Conservation (phyloP, 306 rosid genomes). For the Coriaria nepalensis region DNA sequence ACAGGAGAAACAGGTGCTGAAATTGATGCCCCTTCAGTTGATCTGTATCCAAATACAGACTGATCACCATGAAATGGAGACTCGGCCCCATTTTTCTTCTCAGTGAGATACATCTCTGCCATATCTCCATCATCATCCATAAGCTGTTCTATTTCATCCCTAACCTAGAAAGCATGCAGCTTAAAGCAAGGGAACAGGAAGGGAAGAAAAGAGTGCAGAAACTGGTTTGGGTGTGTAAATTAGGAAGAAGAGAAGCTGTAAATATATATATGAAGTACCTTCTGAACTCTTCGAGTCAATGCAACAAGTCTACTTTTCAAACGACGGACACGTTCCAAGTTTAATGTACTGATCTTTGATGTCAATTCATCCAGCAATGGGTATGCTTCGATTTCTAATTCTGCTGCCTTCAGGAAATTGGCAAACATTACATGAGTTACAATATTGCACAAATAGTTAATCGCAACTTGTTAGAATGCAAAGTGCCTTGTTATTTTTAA, state of each 20-base stretch:
- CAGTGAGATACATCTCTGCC: conserved; percentile 98
- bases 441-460: conserved; percentile 7
- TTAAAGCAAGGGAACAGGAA: conserved; percentile 11
- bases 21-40: conserved; percentile 62
- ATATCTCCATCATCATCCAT: conserved; percentile 99
- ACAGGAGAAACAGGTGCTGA: conserved; percentile 99
- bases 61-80: conserved; percentile 71
- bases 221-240: conserved; percentile 8
- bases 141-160: conserved; percentile 99
- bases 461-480: no score
- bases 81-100: conserved; percentile 89
- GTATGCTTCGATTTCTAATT: conserved; percentile 92
- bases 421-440: conserved; percentile 19
- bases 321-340: conserved; percentile 96
- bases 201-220: conserved; percentile 1
- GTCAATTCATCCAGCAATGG: conserved; percentile 89
- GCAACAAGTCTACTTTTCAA: conserved; percentile 97
- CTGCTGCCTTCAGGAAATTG: conserved; percentile 64
- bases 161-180: conserved; percentile 48
- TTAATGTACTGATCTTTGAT: conserved; percentile 91
- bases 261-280: conserved; percentile 35
- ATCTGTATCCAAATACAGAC: conserved; percentile 62
- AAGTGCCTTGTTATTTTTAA: no score
- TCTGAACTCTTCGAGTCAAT: conserved; percentile 94
- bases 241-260: conserved; percentile 9